Evolutionary conservation across 371 early-diverging fungal species (phyloP), one percentile per base, ranked within the genome.

Genomic region (Batkoa obscura): DNA sequence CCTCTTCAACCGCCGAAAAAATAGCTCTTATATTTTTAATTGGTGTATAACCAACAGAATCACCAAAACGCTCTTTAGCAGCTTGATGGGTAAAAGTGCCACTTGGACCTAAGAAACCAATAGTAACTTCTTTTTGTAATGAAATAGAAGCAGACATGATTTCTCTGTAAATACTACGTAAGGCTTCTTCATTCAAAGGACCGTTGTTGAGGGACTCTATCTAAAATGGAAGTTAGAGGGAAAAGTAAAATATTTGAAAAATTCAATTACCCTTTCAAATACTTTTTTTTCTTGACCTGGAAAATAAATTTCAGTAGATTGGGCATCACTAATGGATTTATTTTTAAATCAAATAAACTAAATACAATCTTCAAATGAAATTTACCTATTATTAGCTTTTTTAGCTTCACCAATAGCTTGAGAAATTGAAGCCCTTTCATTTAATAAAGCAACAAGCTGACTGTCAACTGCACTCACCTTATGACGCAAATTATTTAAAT

Each of bases 21-120:
- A 94, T 85, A 55, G 80, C 89, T 61, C 51, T 69, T 17, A 84
- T 86, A 36, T 74, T 71, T 34, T 72, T 68, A 47, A 78, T 74
- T 6, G 87, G 79, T 4, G 77, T 69, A 65, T 86, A 91, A 0
- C 72, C 70, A 3, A 83, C 77, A 55, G 80, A 74, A 59, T 85
- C 86, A 5, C 88, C 91, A 60, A 94, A 86, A 39, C 83, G 72
- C 38, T 76, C 70, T 57, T 68, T 67, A n/a, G 93, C 89, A 2
- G 86, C 77, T 60, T 89, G 86, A 64, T 91, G 87, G n/a, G 92
- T 78, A 68, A 86, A 91, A n/a, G 90, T 84, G 35, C 94, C 96
- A 1, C 77, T 72, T 2, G 96, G 94, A 2, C 96, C 96, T 10
- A 96, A 76, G 62, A 84, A 94, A 13, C 88, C 90, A 33, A 95